Conservation (phyloP, 192 early-diverging fungal species). For the Phycomyces blakesleeanus region DNA sequence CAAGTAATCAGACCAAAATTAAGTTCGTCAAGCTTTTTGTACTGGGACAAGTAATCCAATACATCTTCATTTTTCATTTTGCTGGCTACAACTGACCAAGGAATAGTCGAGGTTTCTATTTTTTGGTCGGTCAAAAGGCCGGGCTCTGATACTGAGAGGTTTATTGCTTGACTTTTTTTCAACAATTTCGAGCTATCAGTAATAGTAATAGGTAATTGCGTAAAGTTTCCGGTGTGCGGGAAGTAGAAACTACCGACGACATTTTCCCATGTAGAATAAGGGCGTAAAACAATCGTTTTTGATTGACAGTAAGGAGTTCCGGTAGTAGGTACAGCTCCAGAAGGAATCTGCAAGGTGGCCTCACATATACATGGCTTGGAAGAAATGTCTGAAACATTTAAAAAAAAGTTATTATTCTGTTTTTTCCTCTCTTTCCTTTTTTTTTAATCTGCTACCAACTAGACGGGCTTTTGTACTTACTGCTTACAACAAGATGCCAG, state of each 20-base stretch:
- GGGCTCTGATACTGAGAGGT: slow-evolving; percentile 9
- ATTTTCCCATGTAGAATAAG: slow-evolving; percentile 33
- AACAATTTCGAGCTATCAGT: slow-evolving; percentile 5
- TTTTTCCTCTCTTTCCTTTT: no score
- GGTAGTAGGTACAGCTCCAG: slow-evolving; percentile 33
- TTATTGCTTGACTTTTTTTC: not conserved
- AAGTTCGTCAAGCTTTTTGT: slow-evolving; percentile 13
- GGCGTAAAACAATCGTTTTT: slow-evolving; percentile 17
- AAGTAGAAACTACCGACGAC: slow-evolving; percentile 41
- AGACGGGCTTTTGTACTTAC: slow-evolving; percentile 9
- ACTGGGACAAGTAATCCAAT: slow-evolving; percentile 9
- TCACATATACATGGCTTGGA: slow-evolving; percentile 35
- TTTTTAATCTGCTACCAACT: no score
- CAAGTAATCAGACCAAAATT: slow-evolving; percentile 16
- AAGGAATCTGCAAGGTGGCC: slow-evolving; percentile 40
- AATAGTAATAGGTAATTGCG: slow-evolving; percentile 35
- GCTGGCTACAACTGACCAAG: slow-evolving; percentile 21
- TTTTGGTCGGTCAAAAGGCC: not conserved
- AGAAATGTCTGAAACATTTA: slow-evolving; percentile 43
- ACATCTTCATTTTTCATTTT: slow-evolving; percentile 15
- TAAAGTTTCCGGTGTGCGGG: slow-evolving; percentile 39
- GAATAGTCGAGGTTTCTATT: not conserved
- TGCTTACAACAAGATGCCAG: slow-evolving; percentile 27
- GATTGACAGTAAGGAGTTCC: slow-evolving; percentile 20
- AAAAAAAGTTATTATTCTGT: no score